Evolutionary conservation across 2,329 filamentous ascomycete species (phyloP), one percentile per base, ranked within the genome.

Genomic region (Fusarium aywerte): DNA sequence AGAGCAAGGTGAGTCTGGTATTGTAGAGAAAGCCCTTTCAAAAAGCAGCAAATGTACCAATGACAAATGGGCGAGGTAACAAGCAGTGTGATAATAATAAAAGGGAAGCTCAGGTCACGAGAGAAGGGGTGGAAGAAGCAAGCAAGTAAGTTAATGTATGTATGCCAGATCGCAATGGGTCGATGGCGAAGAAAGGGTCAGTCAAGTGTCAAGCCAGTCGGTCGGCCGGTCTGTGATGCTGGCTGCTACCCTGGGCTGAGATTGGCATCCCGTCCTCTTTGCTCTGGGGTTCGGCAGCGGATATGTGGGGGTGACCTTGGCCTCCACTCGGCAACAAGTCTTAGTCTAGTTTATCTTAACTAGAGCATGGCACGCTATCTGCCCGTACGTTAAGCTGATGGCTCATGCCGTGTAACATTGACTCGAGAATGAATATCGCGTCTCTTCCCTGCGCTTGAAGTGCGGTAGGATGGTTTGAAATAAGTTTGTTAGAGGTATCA

Each of bases 121-220:
- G 33, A 52, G 20, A 42, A 57, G 52, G 31, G 35, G n/a, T 35
- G 49, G 45, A 52, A 44, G 29, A 53, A 63, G 45, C 31, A 50
- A 65, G 55, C 21, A 48, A 45, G 50, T 38, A 49, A 9, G 27
- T 3, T 9, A 27, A 36, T 44, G 45, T 48, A 71, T 47, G 54
- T 55, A 58, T 60, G 59, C 52, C 54, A 68, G 65, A 66, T 68
- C 54, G 63, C 60, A 65, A 73, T 73, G 71, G 71, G 71, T 60
- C 69, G 71, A 73, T 73, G 69, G 69, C 58, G 47, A 72, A 59
- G 67, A 63, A 66, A 68, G 68, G 68, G 62, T 60, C 58, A 69
- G n/a, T n/a, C n/a, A n/a, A n/a, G n/a, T n/a, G n/a, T n/a, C n/a
- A n/a, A n/a, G n/a, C n/a, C n/a, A n/a, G n/a, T n/a, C n/a, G n/a